Evolutionary conservation across 176 grass and related monocot species (phyloP), one percentile per base, ranked within the genome.

Genomic region (Tillandsia leiboldiana): DNA sequence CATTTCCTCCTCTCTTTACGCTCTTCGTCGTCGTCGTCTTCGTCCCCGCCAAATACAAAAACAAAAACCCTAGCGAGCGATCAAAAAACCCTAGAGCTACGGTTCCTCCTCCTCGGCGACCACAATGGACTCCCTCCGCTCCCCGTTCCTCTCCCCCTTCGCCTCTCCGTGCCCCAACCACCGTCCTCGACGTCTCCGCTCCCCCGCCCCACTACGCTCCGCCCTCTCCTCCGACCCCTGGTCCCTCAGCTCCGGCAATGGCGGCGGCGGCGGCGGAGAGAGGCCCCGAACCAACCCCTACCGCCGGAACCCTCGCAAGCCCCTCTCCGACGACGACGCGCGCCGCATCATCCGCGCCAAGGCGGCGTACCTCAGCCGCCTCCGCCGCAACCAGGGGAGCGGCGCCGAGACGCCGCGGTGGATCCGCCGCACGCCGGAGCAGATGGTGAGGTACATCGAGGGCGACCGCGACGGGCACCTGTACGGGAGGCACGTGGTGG

Each of bases 381-480:
- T 82, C 15, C 93, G 93, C 15, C 88, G 86, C 28, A 75, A 69
- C 70, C 93, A 96, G 79, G 93, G 93, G 12, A 79, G 70, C 29
- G 76, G 78, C 66, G 88, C 83, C 15, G 72, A 87, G 26, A 96
- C 89, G 26, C 93, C 89, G 1, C 76, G 89, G 3, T 96, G 93
- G 93, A 83, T 96, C 71, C 84, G 81, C 23, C 93, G 89, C 64
- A 90, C 89, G 10, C 48, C 74, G 27, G 86, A 83, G 26, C 89
- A 97, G 83, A 97, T 97, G 93, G 52, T 64, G 26, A 79, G 84
- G 33, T 90, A 92, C 70, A 75, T 97, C 33, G 86, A 92, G 76
- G 89, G 86, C 79, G 93, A 92, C 80, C 77, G 93, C 51, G 79
- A 88, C 26, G 89, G 93, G 8, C 88, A 90, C 71, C 48, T 92